Base-by-base conservation (phyloP, 805 yeast genomes). In the Metschnikowia reukaufii region DNA sequence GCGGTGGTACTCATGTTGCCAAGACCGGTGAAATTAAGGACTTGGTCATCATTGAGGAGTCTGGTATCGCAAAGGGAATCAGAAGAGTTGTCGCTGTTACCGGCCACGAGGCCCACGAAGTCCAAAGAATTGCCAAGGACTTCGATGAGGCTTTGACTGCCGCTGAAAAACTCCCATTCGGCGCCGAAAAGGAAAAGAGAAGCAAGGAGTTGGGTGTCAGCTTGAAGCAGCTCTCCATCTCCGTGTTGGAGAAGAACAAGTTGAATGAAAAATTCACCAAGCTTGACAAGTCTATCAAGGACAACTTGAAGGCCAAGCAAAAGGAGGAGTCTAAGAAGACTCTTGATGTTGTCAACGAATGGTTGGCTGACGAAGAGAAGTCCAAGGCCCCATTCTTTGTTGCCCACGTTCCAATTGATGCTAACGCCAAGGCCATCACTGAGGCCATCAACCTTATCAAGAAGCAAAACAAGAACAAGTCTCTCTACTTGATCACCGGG, bases 1-100 rank as follows among this genome's bases (percentile, higher is more conserved):
- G 99, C 73, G 99, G 99, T 72, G 99, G 99, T 72, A 94, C 99
- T 10, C 99, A 94, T 63, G 97, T 94, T 56, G 77, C 81, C 41
- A 85, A 86, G 69, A 92, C 98, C 16, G 86, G 92, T 51, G 98
- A 92, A 50, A 94, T 94, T 65, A 90, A 90, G 67, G 92, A 88
- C 57, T 80, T 94, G 55, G 88, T 94, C 30, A 79, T 94, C 45
- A 74, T 86, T 52, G 99, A 94, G 75, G 99, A 94, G 72, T 81
- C 88, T 54, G 98, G 99, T 70, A 94, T 94, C 67, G 98, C 99
- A 51, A 94, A 94, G 74, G 99, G 99, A 71, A 89, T 90, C 53
- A 84, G 99, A 73, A 88, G 99, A 78, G 87, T 94, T 65, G 97
- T 94, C 48, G 98, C 97, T 21, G 96, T 94, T 43, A 87, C 97